These are phyloP conservation scores for Diutina siamensis DNA, from an alignment of 1,139 yeast species.

Conservation along the genomic window DNA sequence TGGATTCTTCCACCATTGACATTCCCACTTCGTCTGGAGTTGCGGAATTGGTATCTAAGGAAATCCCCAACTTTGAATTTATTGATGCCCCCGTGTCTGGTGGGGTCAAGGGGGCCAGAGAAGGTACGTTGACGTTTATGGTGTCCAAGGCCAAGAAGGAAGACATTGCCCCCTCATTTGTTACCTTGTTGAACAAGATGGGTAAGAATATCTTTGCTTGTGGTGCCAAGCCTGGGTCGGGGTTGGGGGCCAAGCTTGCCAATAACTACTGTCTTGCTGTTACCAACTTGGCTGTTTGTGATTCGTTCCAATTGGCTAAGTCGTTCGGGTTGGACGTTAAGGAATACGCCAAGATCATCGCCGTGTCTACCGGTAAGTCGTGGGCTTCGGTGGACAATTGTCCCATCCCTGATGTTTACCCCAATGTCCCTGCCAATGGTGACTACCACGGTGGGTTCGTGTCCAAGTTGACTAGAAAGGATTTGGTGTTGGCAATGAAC, in stretches of 20 bases:
- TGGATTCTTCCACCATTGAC: constrained; percentile 49
- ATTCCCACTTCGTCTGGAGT: constrained; percentile 36
- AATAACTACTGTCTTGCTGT: constrained; percentile 49
- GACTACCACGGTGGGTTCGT: constrained; percentile 45
- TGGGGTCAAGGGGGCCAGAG: constrained; percentile 49
- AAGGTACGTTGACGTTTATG: constrained; percentile 48
- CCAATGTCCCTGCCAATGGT: constrained; percentile 36
- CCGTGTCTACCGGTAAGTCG: constrained; percentile 48
- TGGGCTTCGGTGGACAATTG: constrained; percentile 55
- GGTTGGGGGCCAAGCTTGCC: constrained; percentile 48
- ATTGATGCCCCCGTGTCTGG: constrained; percentile 56
- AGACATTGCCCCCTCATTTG: constrained; percentile 18
- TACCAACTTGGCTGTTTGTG: constrained; percentile 49
- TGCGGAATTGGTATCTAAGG: constrained; percentile 23
- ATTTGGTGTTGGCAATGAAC: constrained; percentile 42
- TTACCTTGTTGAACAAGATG: constrained; percentile 30
- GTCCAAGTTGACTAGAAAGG: constrained; percentile 44
- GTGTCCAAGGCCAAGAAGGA: constrained; percentile 28
- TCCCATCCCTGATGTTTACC: constrained; percentile 44
- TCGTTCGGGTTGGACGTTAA: constrained; percentile 39
- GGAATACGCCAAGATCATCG: constrained; percentile 39
- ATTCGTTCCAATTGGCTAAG: constrained; percentile 48
- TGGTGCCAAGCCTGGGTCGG: constrained; percentile 41
- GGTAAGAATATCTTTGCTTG: constrained; percentile 44
- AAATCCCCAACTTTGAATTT: constrained; percentile 27